Base-by-base conservation (phyloP, 805 yeast genomes). In the Lachancea sp. region DNA sequence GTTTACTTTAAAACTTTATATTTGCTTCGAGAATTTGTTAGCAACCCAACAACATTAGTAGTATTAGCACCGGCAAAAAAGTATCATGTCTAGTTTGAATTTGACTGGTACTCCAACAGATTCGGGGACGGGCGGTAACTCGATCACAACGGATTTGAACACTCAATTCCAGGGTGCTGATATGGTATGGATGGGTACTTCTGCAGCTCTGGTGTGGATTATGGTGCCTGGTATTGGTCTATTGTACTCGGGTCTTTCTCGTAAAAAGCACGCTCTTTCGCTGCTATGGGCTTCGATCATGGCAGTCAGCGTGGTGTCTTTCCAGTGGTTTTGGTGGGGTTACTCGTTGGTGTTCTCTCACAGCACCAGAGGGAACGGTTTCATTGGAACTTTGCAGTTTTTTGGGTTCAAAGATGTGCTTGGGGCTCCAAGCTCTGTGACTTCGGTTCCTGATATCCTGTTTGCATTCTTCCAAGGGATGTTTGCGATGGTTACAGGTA, bases 311-410 rank as follows among this genome's bases (percentile, higher is more conserved):
- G 69, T 90, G 23, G 78, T 88, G 6, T 67, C 83, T 1, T 87
- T 92, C 75, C 96, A 92, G 64, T 90, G 98, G 97, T 92, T 88
- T 66, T 89, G 88, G 70, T 88, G 97, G 96, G 98, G 97, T 47
- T 90, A 84, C 65, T 85, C 97, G 11, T 72, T 92, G 43, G 81
- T 87, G 15, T 90, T 90, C 61, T 72, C 90, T 19, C 85, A 81
- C 58, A 67, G 71, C 43, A 78, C 77, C 12, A 60, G 61, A 34
- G 74, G 77, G 34, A 74, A 85, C 11, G 72, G 68, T 15, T 83
- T 88, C 64, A 70, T 87, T 50, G 98, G 98, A 42, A 76, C 86
- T 45, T 69, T 90, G 60, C 74, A 74, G 54, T 81, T 85, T 65
- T 87, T 90, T 60, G 80, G 88, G 48, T 71, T 90, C 56, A 83